Base-by-base conservation (phyloP, 139 green algal genomes). In the Coccomyxa sp. region DNA sequence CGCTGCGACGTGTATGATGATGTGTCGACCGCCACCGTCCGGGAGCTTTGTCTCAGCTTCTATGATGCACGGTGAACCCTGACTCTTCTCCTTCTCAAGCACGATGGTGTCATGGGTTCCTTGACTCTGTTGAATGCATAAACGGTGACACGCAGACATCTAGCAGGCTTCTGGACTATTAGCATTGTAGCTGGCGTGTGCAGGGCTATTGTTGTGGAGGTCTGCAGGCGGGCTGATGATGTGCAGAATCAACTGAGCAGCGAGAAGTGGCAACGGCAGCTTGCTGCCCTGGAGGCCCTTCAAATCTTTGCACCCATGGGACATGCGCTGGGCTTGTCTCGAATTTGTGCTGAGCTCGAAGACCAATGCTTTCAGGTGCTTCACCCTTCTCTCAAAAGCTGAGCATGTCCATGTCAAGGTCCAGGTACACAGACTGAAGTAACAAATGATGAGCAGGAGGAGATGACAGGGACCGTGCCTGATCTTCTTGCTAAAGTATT, bases 41-140 rank as follows among this genome's bases (percentile, higher is more conserved):
- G 95, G 0, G 90, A 96, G 83, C 92, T 95, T 76, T 92, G 89
- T 55, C 88, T 99, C 1, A 78, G 88, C 0, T 94, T 95, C 37
- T 94, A 97, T 69, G 95, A 99, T 75, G 84, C 88, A 37, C 85
- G 94, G n/a, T n/a, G n/a, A n/a, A n/a, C n/a, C n/a, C n/a, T n/a
- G n/a, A n/a, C n/a, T n/a, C n/a, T n/a, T n/a, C n/a, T n/a, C n/a
- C n/a, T n/a, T n/a, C n/a, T n/a, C n/a, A n/a, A n/a, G n/a, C n/a
- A n/a, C n/a, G n/a, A n/a, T n/a, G n/a, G n/a, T n/a, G n/a, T n/a
- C n/a, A n/a, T n/a, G n/a, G n/a, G n/a, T n/a, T n/a, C n/a, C n/a
- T n/a, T n/a, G n/a, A n/a, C n/a, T n/a, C n/a, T n/a, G n/a, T n/a
- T n/a, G n/a, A n/a, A n/a, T n/a, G n/a, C n/a, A n/a, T n/a, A n/a